These are phyloP conservation scores for Annona squamosa DNA, from an alignment of 164 flowering plant genomes.

Conservation along the genomic window DNA sequence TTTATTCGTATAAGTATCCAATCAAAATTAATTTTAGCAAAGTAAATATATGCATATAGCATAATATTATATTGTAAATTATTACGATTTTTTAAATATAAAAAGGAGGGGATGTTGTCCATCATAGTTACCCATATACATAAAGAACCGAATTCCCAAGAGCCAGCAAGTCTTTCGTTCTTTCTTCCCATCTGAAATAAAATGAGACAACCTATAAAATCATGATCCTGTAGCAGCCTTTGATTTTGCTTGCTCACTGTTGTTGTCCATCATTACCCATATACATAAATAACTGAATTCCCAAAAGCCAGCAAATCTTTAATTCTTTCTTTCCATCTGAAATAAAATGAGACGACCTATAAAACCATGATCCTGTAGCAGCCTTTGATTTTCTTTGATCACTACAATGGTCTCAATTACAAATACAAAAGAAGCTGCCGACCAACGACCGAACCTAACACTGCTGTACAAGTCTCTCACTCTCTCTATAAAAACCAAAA, in stretches of 20 bases:
- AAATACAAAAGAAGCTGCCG: conserved; percentile 12
- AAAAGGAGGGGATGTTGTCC: no score
- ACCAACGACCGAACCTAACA: conserved; percentile 10
- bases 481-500: conserved; percentile 10
- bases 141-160: conserved; percentile 11
- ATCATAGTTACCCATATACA: no score
- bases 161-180: conserved; percentile 1
- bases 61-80: no score
- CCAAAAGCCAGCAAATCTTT: conserved; percentile 5
- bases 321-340: neutral
- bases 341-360: neutral
- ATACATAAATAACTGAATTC: conserved; percentile 6
- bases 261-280: no score
- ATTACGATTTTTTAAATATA: no score
- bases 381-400: neutral
- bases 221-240: neutral
- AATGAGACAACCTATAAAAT: neutral
- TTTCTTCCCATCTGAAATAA: neutral
- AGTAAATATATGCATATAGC: no score
- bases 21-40: no score
- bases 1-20: no score
- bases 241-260: neutral
- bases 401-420: neutral
- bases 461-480: conserved; percentile 14
- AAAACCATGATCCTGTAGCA: neutral